Evolutionary conservation across 352 stramenopile genomes (phyloP).

Genomic region (Pythium biforme): DNA sequence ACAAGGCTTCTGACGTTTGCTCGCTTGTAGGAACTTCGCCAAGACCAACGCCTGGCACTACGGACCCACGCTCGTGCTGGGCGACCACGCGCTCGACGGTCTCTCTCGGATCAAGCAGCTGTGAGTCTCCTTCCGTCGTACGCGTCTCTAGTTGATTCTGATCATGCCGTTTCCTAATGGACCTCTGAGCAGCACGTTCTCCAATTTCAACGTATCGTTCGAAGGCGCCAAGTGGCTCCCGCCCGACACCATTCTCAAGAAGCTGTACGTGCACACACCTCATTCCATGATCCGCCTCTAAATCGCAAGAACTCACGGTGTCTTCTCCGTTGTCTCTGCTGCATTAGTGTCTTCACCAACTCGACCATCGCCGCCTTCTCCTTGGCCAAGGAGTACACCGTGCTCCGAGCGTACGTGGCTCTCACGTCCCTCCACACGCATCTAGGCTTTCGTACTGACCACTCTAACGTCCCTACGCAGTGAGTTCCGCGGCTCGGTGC

Average conservation of each 20-base stretch:
- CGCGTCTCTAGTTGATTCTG: too few relatives aligned
- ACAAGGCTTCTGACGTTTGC: too few relatives aligned
- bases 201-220: conserved; percentile 30
- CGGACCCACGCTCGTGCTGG: conserved; percentile 24
- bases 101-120: conserved; percentile 23
- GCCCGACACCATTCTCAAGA: conserved; percentile 9
- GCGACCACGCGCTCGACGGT: conserved; percentile 21
- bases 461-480: too few relatives aligned
- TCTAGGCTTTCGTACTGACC: too few relatives aligned
- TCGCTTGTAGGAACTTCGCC: conserved; percentile 11
- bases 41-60: conserved; percentile 17
- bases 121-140: conserved; percentile 12
- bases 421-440: too few relatives aligned
- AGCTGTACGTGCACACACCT: conserved; percentile 14
- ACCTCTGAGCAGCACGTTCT: conserved; percentile 24
- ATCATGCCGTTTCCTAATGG: too few relatives aligned
- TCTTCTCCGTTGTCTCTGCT: too few relatives aligned
- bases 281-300: too few relatives aligned
- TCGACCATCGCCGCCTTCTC: conserved; percentile 37
- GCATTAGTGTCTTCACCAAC: conserved; percentile 45
- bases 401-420: conserved; percentile 38
- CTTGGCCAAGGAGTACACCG: conserved; percentile 31
- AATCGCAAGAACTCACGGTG: neutral
- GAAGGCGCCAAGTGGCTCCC: conserved; percentile 26
- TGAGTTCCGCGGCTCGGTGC: conserved; percentile 4